Conservation (phyloP, 2,329 filamentous ascomycete species). For the Penicillium palitans region DNA sequence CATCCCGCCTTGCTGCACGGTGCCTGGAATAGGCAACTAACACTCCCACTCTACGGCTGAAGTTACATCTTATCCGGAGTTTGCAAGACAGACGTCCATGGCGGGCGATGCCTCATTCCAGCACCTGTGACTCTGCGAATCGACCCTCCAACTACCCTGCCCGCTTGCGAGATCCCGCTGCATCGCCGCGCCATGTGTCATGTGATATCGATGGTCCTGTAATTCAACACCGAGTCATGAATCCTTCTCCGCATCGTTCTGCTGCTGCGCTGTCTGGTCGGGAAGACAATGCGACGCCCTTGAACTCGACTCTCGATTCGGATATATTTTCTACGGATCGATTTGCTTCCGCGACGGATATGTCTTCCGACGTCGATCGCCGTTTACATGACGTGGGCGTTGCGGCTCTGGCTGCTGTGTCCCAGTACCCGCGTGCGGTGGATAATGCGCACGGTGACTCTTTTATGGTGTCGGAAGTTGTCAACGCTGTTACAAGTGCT, state of each 20-base stretch:
- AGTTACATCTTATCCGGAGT: neutral
- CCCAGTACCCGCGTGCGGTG: conserved; percentile 28
- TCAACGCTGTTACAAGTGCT: conserved; percentile 29
- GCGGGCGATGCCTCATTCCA: conserved; percentile 22
- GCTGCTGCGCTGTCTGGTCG: conserved; percentile 1
- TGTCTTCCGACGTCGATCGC: conserved; percentile 22
- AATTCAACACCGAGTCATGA: conserved; percentile 21
- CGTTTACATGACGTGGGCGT: conserved; percentile 26
- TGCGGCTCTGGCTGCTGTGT: conserved; percentile 33
- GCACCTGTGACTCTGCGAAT: conserved; percentile 10
- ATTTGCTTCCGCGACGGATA: conserved; percentile 3
- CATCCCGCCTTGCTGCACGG: conserved; percentile 1
- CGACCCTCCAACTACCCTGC: conserved; percentile 2
- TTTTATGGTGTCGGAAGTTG: conserved; percentile 29
- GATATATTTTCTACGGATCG: conserved; percentile 1
- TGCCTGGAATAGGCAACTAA: neutral
- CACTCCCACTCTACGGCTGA: neutral
- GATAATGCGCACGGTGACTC: conserved; percentile 20
- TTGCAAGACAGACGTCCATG: conserved; percentile 12
- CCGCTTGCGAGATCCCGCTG: conserved; percentile 1
- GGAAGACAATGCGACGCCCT: conserved; percentile 3
- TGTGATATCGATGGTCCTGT: conserved; percentile 17
- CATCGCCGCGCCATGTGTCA: conserved; percentile 22
- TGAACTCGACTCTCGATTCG: conserved; percentile 1
- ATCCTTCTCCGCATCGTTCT: conserved; percentile 11